Conservation (phyloP, 305 asterid species). For the Solanum hybrid region DNA sequence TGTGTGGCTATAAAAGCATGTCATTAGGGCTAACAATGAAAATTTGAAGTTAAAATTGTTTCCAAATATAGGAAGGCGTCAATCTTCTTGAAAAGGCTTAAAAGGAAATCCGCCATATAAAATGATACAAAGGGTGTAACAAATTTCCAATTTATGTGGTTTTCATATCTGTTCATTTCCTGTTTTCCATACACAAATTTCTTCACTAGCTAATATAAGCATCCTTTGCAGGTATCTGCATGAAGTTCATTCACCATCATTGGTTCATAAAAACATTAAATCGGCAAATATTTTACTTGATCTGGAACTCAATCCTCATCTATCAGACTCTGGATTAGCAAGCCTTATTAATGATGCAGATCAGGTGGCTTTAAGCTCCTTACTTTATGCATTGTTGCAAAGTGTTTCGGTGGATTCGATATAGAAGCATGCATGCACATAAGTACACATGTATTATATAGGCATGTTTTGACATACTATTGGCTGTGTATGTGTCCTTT, state of each 20-base stretch:
- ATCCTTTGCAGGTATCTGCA: conserved; percentile 70
- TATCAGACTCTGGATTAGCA: conserved; percentile 82
- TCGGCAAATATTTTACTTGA: conserved; percentile 86
- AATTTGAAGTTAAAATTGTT: not conserved
- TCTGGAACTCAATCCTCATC: conserved; percentile 86
- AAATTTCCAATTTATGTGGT: not conserved
- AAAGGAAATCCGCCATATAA: not conserved
- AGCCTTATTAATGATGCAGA: conserved; percentile 62
- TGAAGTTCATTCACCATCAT: conserved; percentile 90
- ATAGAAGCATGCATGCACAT: not conserved
- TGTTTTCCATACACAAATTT: not conserved
- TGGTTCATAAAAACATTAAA: conserved; percentile 75
- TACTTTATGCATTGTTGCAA: not conserved
- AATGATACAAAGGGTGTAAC: not conserved
- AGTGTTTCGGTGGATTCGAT: not conserved
- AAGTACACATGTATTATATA: not conserved
- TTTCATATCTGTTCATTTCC: not conserved
- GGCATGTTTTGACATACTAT: not conserved
- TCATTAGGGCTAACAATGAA: not conserved
- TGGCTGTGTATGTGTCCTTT: not conserved
- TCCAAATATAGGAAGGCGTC: not conserved
- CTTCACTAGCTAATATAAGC: not conserved
- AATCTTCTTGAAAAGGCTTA: not conserved
- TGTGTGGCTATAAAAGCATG: not conserved
- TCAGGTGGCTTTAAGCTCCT: conserved; percentile 36